Base-by-base conservation (phyloP, 148 eudicot genomes). In the Dianthus caryophyllus region DNA sequence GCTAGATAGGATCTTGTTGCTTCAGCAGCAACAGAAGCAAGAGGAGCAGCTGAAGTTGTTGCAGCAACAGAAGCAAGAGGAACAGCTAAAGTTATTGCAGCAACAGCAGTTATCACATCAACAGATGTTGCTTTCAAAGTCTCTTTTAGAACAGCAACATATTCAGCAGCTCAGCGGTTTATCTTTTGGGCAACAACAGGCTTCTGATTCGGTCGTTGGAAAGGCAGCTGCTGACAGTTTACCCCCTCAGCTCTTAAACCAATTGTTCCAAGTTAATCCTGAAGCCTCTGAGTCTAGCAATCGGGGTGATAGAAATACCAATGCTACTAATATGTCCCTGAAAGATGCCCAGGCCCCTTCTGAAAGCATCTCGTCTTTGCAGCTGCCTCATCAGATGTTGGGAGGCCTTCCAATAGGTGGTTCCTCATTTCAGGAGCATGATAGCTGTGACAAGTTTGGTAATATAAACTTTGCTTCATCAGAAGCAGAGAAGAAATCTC, bases 21-120 rank as follows among this genome's bases (percentile, higher is more conserved):
- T 86, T 72, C 80, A 86, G 71, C 91, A 87, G 77, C 90, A 93
- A 68, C 91, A 87, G 68, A 80, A 94, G 69, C 85, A 86, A 65
- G 97, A 90, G 79, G 89, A 95, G 78, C 93, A 83, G 74, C 92
- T 82, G 53, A 82, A 71, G 66, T 73, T 83, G 61, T 39, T 33
- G 3, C 38, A n/a, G n/a, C n/a, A n/a, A n/a, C n/a, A n/a, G 68
- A 80, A 94, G 69, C 85, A 86, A 64, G 97, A 90, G 79, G 89
- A 94, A 77, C 93, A 83, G 74, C 91, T 82, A 56, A 82, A 70
- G 66, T 72, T 83, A 61, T 38, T 86, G 79, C 83, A 82, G 62
- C 91, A 84, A 54, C 83, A 71, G 62, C 69, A 80, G 64, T 25
- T 86, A 75, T 79, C 79, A 43, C 91, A 53, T 0, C 57, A 81